phyloP scores from a whole-genome alignment of 2,329 filamentous ascomycete genomes.

The Domatiomyces globalis region DNA sequence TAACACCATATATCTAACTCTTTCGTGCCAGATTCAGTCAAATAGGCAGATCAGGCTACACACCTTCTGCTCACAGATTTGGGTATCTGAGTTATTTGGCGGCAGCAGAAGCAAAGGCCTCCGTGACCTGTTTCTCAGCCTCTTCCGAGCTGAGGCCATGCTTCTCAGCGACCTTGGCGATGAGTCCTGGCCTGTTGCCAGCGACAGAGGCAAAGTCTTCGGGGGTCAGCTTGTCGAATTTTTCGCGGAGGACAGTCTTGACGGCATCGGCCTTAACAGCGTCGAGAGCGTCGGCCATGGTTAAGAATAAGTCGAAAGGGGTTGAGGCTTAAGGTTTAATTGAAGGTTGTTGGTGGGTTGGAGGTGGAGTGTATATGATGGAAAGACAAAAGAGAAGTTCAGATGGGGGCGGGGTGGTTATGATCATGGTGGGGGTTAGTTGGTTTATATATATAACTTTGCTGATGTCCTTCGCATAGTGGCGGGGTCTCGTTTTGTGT shows the following conservation, averaged over 20 bases:
- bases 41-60: too few relatives aligned
- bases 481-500: too few relatives aligned
- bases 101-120: constrained; percentile 5
- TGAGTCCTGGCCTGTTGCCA: constrained; percentile 11
- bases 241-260: constrained; percentile 11
- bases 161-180: constrained; percentile 10
- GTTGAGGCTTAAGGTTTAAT: too few relatives aligned
- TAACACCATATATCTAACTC: too few relatives aligned
- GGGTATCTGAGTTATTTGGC: too few relatives aligned
- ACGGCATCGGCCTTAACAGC: background rate
- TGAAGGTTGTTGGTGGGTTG: too few relatives aligned
- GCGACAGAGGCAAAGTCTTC: constrained; percentile 12
- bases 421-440: constrained; percentile 5
- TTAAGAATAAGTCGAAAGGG: background rate
- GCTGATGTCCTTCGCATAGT: too few relatives aligned
- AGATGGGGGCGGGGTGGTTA: constrained; percentile 6
- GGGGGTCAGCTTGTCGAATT: constrained; percentile 16
- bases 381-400: background rate
- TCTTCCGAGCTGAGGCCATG: constrained; percentile 16
- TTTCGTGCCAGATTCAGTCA: too few relatives aligned
- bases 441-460: too few relatives aligned
- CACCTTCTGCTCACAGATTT: too few relatives aligned
- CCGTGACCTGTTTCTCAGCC: constrained; percentile 12
- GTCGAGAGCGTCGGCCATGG: constrained; percentile 11
- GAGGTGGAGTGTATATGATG: too few relatives aligned